A percentile compares a stretch with the other conserved stretches of the same genome.
These are phyloP conservation scores for Aspergillus ochraceoroseus DNA, from an alignment of 2,329 filamentous ascomycete genomes.

Conservation along the genomic window DNA sequence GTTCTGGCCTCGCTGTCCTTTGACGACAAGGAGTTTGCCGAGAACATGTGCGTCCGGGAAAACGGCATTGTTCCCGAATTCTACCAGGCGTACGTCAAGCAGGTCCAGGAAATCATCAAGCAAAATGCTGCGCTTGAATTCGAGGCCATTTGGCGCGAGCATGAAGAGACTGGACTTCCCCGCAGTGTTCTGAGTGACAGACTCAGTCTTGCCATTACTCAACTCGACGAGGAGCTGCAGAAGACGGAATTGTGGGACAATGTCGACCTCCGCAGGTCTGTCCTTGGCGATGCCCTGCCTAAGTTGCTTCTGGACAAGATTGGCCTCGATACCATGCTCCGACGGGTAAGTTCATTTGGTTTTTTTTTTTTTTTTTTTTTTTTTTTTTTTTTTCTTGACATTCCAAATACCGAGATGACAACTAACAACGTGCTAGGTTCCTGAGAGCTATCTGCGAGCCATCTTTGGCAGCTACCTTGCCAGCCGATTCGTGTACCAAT, in stretches of 20 bases:
- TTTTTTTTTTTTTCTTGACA: neutral
- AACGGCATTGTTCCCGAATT: constrained; percentile 77
- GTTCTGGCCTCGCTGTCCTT: constrained; percentile 93
- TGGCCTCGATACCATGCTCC: constrained; percentile 79
- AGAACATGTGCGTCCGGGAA: constrained; percentile 86
- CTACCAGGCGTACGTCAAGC: constrained; percentile 87
- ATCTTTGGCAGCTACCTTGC: constrained; percentile 97
- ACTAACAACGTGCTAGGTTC: constrained; percentile 54
- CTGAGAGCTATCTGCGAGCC: constrained; percentile 83
- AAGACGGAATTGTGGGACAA: constrained; percentile 88
- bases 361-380: neutral
- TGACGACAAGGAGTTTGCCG: constrained; percentile 78
- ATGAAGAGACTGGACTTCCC: constrained; percentile 71
- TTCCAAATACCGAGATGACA: no score
- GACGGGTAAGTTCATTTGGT: constrained; percentile 55
- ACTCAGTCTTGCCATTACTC: constrained; percentile 88
- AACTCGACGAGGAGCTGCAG: constrained; percentile 92
- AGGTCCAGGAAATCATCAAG: constrained; percentile 85
- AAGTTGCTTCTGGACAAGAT: constrained; percentile 80
- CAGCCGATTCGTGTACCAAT: constrained; percentile 92
- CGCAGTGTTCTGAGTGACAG: constrained; percentile 88
- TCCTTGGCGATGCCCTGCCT: constrained; percentile 81
- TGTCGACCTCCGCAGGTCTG: constrained; percentile 66
- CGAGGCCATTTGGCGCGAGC: constrained; percentile 95
- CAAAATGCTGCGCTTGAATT: constrained; percentile 92